These are phyloP conservation scores for Pholiota molesta DNA, from an alignment of 768 basidiomycete genomes.

Conservation along the genomic window DNA sequence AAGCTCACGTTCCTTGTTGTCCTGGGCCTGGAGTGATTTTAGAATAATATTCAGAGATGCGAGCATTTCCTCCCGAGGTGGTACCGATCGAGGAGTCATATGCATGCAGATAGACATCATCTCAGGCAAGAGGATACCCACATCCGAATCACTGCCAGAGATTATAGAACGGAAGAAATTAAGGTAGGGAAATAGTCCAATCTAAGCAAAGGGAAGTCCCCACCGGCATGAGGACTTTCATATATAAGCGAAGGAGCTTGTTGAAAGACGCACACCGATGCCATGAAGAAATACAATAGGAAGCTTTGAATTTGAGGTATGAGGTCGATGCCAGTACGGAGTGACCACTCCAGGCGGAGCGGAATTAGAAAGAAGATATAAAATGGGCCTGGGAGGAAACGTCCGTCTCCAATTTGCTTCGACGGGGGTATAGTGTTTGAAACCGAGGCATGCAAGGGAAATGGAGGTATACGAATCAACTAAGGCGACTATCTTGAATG, in stretches of 20 bases:
- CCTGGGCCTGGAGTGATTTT: slow-evolving; percentile 36
- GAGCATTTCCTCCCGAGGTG: slow-evolving; percentile 42
- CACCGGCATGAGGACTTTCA: not conserved
- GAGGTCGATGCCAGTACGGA: slow-evolving; percentile 46
- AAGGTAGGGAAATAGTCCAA: slow-evolving; percentile 62
- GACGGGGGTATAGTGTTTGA: slow-evolving; percentile 52
- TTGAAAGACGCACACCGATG: slow-evolving; percentile 52
- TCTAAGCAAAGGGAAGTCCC: slow-evolving; percentile 35
- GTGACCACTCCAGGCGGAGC: slow-evolving; percentile 38
- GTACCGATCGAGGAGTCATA: slow-evolving; percentile 53
- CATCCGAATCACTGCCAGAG: slow-evolving; percentile 42
- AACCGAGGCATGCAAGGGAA: slow-evolving; percentile 45
- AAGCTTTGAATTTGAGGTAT: slow-evolving; percentile 45
- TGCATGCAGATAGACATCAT: slow-evolving; percentile 62
- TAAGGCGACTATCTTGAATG: slow-evolving; percentile 49
- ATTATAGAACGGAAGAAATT: slow-evolving; percentile 52
- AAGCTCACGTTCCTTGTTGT: not conserved
- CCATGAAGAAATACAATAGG: slow-evolving; percentile 72
- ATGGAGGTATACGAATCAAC: slow-evolving; percentile 50
- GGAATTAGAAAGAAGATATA: slow-evolving; percentile 43
- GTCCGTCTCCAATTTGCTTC: slow-evolving; percentile 32
- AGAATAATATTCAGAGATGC: slow-evolving; percentile 48
- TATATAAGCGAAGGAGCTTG: too few species aligned
- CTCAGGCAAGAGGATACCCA: slow-evolving; percentile 63
- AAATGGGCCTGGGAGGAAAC: slow-evolving; percentile 57